phyloP scores from a whole-genome alignment of 805 yeast genomes.

The Pichia phayaonensis region DNA sequence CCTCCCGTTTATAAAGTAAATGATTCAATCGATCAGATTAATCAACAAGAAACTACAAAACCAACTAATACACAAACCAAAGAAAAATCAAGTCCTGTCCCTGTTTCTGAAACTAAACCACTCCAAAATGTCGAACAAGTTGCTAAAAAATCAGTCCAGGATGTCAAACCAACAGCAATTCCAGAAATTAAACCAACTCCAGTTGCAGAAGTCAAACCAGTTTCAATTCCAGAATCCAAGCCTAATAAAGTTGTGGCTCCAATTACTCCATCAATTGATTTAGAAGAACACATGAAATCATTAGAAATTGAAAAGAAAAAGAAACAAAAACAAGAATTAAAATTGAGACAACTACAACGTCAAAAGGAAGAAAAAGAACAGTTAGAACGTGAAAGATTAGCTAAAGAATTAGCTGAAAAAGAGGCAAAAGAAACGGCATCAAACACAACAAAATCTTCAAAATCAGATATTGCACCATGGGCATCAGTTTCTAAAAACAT shows the following conservation, averaged over 20 bases:
- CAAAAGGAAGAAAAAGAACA: neutral
- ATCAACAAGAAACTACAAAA: neutral
- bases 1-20: neutral
- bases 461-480: conserved; percentile 27
- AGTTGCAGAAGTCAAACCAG: neutral
- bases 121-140: no score
- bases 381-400: neutral
- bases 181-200: neutral
- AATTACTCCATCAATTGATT: neutral
- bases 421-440: neutral
- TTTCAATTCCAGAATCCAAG: neutral
- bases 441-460: neutral
- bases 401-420: neutral
- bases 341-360: conserved; percentile 3
- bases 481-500: conserved; percentile 23
- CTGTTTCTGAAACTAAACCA: neutral
- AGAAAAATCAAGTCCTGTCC: neutral
- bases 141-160: neutral
- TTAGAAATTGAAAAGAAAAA: conserved; percentile 6
- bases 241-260: neutral
- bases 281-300: conserved; percentile 4
- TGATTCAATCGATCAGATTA: neutral
- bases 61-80: neutral
- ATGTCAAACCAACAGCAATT: neutral
- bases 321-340: conserved; percentile 1